Conservation (phyloP, 1,284 basidiomycete species). For the Afroboletus lepidellus region DNA sequence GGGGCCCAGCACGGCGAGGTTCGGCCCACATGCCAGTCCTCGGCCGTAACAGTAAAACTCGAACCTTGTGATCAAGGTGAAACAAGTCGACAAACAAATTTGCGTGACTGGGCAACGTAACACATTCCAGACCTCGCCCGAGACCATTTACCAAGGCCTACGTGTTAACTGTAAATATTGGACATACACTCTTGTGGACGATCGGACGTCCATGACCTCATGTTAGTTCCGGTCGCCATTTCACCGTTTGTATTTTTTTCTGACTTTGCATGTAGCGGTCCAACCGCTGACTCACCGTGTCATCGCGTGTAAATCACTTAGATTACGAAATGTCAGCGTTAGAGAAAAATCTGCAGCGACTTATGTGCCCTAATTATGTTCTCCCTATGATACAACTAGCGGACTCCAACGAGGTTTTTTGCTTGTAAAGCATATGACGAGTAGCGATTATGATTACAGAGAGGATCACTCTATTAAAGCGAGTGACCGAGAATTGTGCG, state of each 20-base stretch:
- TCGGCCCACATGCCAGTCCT: not conserved
- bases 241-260: not conserved
- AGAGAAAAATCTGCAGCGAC: not conserved
- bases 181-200: not conserved
- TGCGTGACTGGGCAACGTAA: not conserved
- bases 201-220: constrained; percentile 4
- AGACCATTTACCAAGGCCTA: not conserved
- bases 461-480: not conserved
- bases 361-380: constrained; percentile 19
- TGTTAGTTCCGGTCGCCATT: constrained; percentile 10
- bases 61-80: constrained; percentile 4
- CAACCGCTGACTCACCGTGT: too few species aligned
- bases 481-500: constrained; percentile 1
- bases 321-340: not conserved
- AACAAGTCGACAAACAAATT: constrained; percentile 2
- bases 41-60: constrained; percentile 9
- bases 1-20: not conserved
- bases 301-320: too few species aligned
- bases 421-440: not conserved
- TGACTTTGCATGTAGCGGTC: not conserved
- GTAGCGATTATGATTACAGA: constrained; percentile 13
- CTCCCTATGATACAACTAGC: constrained; percentile 24
- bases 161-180: not conserved
- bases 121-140: not conserved
- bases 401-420: not conserved